phyloP scores from a whole-genome alignment of 257 asterid genomes.

The Buddleja alternifolia region DNA sequence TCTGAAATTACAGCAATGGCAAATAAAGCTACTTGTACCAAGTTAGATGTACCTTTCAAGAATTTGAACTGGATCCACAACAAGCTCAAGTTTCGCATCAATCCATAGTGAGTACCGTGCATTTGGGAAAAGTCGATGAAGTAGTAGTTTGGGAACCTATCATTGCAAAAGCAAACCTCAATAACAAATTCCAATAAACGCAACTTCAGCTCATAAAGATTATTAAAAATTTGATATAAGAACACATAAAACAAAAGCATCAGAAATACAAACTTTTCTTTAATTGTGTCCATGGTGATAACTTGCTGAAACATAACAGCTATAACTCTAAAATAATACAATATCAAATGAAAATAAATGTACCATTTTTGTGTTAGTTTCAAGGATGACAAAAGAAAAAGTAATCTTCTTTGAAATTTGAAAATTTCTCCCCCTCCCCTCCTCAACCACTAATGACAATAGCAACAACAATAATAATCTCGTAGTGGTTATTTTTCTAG shows the following conservation, averaged over 20 bases:
- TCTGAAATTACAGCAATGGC: neutral
- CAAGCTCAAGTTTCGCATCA: constrained; percentile 93
- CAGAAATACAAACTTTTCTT: neutral
- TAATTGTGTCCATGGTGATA: too few species aligned
- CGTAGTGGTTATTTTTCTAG: neutral
- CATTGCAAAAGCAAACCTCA: constrained; percentile 33
- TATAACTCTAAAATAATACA: neutral
- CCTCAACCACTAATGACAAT: neutral
- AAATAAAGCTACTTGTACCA: neutral
- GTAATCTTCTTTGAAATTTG: neutral
- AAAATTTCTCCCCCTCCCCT: neutral
- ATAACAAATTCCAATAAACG: neutral
- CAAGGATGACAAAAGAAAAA: neutral
- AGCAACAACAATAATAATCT: neutral
- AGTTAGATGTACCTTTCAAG: constrained; percentile 72
- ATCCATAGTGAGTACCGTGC: constrained; percentile 89
- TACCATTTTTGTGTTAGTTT: too few species aligned
- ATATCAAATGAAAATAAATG: too few species aligned
- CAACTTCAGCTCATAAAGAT: neutral
- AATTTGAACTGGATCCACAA: constrained; percentile 86
- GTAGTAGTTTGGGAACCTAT: constrained; percentile 89
- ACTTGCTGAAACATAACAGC: too few species aligned
- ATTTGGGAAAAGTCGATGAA: constrained; percentile 87
- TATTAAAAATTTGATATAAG: neutral
- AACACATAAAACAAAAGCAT: neutral